Evolutionary conservation across 306 rosid genomes (phyloP), one percentile per base, ranked within the genome.

Genomic region (Cucurbita maxima): DNA sequence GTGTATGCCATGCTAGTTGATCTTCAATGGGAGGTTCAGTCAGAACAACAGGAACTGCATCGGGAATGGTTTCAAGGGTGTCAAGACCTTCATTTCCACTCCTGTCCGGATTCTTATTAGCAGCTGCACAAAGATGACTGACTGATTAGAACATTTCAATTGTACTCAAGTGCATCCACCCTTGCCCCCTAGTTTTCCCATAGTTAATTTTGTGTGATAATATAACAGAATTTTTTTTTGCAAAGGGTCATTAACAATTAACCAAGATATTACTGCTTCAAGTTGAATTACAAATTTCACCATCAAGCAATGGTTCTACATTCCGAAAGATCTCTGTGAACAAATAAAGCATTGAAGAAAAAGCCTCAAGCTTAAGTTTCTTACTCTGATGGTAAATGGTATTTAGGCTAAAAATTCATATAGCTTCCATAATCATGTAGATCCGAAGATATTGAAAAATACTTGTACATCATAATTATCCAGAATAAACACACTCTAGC

Each of bases 1-100:
- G 90, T 34, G 99, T 95, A 76, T 95, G 92, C 97, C 97, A 95
- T 52, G 89, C 90, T 52, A 95, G 81, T 86, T 95, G 99, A 81
- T 95, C 97, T 85, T 95, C 99, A 71, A 95, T 89, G 45, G 99
- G 99, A 76, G 97, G 91, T 79, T 91, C 89, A 57, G 96, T 85
- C 74, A 95, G 83, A 75, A 76, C 92, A 30, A 84, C 84, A 51
- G 99, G 99, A 82, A 89, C 84, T 16, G 96, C 97, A 44, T 95
- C 92, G 0, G 99, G 99, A 83, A 95, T 84, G 70, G 91, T 86
- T 86, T 88, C 99, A 56, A 91, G 80, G 64, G 92, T 86, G 83
- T 95, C 97, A 10, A 87, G 57, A 79, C 85, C 84, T 77, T 95
- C 96, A 18, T 70, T 77, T 50, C 83, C 86, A 82, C 59, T 83